Evolutionary conservation across 352 stramenopile species (phyloP), one percentile per base, ranked within the genome.

Genomic region (Phytophthora idaei): DNA sequence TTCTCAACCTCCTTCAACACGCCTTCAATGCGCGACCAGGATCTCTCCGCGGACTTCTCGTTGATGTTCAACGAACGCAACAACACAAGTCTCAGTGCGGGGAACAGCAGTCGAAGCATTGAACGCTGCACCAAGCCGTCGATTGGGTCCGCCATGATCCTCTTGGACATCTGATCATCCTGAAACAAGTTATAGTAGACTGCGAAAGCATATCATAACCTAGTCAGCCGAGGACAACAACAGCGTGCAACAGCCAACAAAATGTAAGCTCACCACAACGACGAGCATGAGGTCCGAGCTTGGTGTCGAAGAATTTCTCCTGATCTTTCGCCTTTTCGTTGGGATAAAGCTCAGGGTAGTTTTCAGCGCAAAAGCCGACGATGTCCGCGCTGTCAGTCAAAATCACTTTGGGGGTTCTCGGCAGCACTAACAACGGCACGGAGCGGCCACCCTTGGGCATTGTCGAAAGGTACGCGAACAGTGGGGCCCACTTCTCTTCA

Each of bases 401-500:
- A 42, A 42, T 5, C 10, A 42, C 36, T 42, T 42, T 74, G 11
- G 25, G n/a, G 4, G 46, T 34, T 0, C 58, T 37, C 4, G 54
- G 28, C 3, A 74, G 31, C 0, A 69, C 69, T 14, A 89, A 64
- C 28, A 90, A 46, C 14, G 81, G 81, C 14, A 86, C 81, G 6
- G 59, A 76, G 8, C 57, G 61, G 3, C 79, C 81, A 9, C 77
- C 81, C 9, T 85, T 79, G 14, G 77, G 67, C 21, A 61, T 76
- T 15, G 80, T 87, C n/a, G 67, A 67, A 37, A 73, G 48, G 50
- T 82, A 83, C 27, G 64, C 67, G 44, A 90, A 70, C 53, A 85
- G 34, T 8, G 79, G 75, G 0, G 72, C 76, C 67, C 80, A 78
- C 56, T 78, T 83, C 39, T 74, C 63, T 67, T 90, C 81, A 0